Evolutionary conservation across 108 stramenopile genomes (phyloP), one percentile per base, ranked within the genome.

Genomic region (Cyclostephanos tholiformis): DNA sequence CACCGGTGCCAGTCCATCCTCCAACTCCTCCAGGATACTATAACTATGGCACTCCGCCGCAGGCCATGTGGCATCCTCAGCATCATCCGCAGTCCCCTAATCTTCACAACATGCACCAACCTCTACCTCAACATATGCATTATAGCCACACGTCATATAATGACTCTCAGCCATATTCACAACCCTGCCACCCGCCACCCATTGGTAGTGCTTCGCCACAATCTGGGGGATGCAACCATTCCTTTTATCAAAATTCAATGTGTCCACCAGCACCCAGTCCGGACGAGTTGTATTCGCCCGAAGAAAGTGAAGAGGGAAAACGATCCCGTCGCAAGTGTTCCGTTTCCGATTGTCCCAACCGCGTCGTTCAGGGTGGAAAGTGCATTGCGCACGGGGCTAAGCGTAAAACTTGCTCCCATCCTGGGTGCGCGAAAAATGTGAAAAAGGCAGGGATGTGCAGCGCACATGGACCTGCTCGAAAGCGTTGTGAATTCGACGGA

Each of bases 361-460:
- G 94, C 38, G 94, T 95, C 26, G 94, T 95, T 56, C 94, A 95
- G 79, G 94, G 94, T 51, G 94, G 94, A 35, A 72, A 88, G 2
- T 95, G 94, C 66, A 95, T 95, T 35, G 46, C 87, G 0, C 94
- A 95, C 58, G 94, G 94, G 1, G 94, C 94, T 2, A 91, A 89
- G 75, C 86, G 94, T 11, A 95, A 95, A 68, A 80, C 63, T 16
- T 95, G 94, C 83, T 81, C 83, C 43, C 87, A 91, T 61, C 90
- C 91, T 4, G 91, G 89, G 13, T 95, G 94, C 58, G 85, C 65
- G 20, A 95, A 95, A 73, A 89, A 95, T 72, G 94, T 95, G 20
- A 95, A 95, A 57, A 92, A 91, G 39, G 87, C 85, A 29, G 94
- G 94, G 23, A 52, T 90, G 16, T 95, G 94, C 66, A 91, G 90